Conservation (phyloP, 805 yeast genomes). For the Metschnikowia gelsemii region DNA sequence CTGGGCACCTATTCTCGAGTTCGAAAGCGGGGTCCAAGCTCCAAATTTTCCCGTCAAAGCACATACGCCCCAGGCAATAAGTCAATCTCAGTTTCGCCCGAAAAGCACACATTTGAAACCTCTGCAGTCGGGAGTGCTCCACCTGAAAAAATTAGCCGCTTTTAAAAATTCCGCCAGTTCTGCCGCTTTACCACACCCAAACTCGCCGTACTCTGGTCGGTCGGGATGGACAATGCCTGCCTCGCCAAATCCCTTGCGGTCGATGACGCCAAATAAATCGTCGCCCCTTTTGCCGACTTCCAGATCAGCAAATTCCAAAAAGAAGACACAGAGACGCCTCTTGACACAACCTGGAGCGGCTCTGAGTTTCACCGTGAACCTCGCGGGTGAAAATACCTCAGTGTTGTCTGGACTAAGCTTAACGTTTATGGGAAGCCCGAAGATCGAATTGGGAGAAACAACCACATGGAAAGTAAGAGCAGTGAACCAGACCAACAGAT, state of each 20-base stretch:
- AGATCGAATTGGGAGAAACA: constrained; percentile 57
- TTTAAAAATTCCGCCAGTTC: constrained; percentile 21
- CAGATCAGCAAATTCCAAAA: constrained; percentile 3
- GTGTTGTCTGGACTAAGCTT: constrained; percentile 37
- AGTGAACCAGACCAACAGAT: constrained; percentile 54
- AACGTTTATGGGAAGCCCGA: constrained; percentile 56
- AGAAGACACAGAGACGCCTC: constrained; percentile 4
- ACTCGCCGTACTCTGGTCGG: constrained; percentile 5
- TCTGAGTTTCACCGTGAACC: constrained; percentile 38
- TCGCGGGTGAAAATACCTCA: constrained; percentile 29
- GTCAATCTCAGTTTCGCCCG: constrained; percentile 11
- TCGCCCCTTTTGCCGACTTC: constrained; percentile 11
- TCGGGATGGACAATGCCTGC: constrained; percentile 3
- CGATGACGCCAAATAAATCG: constrained; percentile 6
- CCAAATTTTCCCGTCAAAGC: neutral
- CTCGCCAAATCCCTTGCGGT: constrained; percentile 1
- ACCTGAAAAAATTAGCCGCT: constrained; percentile 23
- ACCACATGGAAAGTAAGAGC: constrained; percentile 66
- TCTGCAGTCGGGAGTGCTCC: neutral
- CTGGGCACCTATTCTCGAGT: constrained; percentile 43
- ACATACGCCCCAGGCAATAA: constrained; percentile 2
- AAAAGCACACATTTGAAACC: constrained; percentile 8
- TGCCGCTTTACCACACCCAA: constrained; percentile 2
- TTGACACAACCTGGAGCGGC: constrained; percentile 18
- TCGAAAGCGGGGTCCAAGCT: constrained; percentile 14